phyloP scores from a whole-genome alignment of 176 grass and related monocot genomes.

The Themeda triandra region DNA sequence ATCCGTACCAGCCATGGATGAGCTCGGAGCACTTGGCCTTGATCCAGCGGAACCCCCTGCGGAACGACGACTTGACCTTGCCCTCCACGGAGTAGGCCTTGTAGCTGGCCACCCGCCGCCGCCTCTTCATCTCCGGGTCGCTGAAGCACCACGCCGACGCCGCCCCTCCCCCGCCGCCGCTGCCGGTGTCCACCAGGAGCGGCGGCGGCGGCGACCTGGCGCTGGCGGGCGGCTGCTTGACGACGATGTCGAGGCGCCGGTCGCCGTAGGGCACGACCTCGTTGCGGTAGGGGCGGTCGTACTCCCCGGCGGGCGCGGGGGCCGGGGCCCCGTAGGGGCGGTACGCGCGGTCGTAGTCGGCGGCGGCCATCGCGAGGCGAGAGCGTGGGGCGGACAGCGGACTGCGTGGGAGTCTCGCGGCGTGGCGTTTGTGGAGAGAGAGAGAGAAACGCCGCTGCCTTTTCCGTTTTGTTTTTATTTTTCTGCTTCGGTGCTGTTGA shows the following conservation, averaged over 20 bases:
- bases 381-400: neutral
- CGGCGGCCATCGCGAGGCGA: conserved; percentile 55
- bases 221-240: conserved; percentile 40
- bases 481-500: neutral
- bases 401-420: neutral
- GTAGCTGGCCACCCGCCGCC: conserved; percentile 89
- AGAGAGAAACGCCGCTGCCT: conserved; percentile 23
- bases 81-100: conserved; percentile 95
- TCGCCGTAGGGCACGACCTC: conserved; percentile 58
- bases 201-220: conserved; percentile 31
- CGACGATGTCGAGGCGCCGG: conserved; percentile 46
- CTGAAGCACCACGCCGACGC: conserved; percentile 79
- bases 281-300: conserved; percentile 44
- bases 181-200: conserved; percentile 24
- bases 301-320: conserved; percentile 18
- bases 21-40: conserved; percentile 88
- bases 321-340: conserved; percentile 27
- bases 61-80: conserved; percentile 79
- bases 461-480: conserved; percentile 16
- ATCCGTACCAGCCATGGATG: conserved; percentile 72
- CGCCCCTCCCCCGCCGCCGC: neutral
- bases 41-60: conserved; percentile 94
- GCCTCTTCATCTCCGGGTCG: conserved; percentile 87
- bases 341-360: conserved; percentile 58
- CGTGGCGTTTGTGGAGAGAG: neutral